phyloP scores from a whole-genome alignment of 2,329 filamentous ascomycete species.

The Talaromyces marneffei region DNA sequence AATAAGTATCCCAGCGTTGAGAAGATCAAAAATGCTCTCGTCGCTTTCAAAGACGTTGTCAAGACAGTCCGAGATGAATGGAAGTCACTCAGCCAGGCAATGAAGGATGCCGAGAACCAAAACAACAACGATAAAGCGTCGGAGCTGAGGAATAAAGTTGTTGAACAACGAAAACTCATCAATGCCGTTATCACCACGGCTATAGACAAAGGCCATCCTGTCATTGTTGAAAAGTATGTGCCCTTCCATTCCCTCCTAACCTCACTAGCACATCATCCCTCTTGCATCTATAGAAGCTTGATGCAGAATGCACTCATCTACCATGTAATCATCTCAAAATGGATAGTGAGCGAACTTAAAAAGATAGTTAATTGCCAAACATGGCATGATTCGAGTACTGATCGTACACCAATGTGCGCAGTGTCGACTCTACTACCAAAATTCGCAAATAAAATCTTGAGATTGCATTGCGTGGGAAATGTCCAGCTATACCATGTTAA shows the following conservation, averaged over 20 bases:
- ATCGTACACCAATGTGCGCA: slow-evolving; percentile 6
- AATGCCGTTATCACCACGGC: slow-evolving; percentile 45
- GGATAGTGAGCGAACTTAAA: slow-evolving; percentile 21
- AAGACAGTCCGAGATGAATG: slow-evolving; percentile 56
- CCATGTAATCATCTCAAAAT: slow-evolving; percentile 31
- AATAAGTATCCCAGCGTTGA: slow-evolving; percentile 46
- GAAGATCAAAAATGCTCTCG: slow-evolving; percentile 51
- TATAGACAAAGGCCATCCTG: slow-evolving; percentile 41
- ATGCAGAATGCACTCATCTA: slow-evolving; percentile 31
- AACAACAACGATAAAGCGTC: slow-evolving; percentile 50
- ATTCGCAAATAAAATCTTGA: slow-evolving; percentile 11
- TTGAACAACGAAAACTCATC: slow-evolving; percentile 53
- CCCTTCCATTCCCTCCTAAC: slow-evolving; percentile 17
- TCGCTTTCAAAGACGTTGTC: slow-evolving; percentile 55
- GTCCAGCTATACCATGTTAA: not conserved
- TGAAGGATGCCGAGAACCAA: slow-evolving; percentile 54
- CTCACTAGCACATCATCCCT: slow-evolving; percentile 22
- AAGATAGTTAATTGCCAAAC: slow-evolving; percentile 13
- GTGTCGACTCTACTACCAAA: slow-evolving; percentile 6
- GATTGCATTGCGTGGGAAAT: slow-evolving; percentile 9
- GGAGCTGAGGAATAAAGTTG: slow-evolving; percentile 51
- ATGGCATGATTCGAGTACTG: slow-evolving; percentile 11
- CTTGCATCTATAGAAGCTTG: slow-evolving; percentile 29
- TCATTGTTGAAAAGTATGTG: slow-evolving; percentile 48
- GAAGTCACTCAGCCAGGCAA: slow-evolving; percentile 52